These are phyloP conservation scores for Amauroascus niger DNA, from an alignment of 2,329 filamentous ascomycete genomes.

Conservation along the genomic window DNA sequence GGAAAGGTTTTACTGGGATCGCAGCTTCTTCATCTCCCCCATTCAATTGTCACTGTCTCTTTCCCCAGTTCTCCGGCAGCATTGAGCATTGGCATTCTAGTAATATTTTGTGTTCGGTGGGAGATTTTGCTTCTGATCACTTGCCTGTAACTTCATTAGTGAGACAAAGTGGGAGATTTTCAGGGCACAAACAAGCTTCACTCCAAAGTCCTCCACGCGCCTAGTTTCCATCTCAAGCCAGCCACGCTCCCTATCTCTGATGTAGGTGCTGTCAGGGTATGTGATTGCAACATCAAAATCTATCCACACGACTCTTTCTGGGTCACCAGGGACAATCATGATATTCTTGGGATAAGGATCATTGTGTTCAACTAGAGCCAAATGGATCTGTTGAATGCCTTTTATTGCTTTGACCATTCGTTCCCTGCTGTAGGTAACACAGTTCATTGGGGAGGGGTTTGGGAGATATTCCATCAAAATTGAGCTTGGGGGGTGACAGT, in stretches of 20 bases:
- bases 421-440: slow-evolving; percentile 14
- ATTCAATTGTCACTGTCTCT: too few species aligned
- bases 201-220: slow-evolving; percentile 11
- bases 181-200: slow-evolving; percentile 12
- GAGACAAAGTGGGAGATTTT: too few species aligned
- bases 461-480: slow-evolving; percentile 17
- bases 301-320: slow-evolving; percentile 17
- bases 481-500: slow-evolving; percentile 7
- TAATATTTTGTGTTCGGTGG: slow-evolving; percentile 17
- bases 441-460: slow-evolving; percentile 14
- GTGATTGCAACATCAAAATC: slow-evolving; percentile 18
- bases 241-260: slow-evolving; percentile 11
- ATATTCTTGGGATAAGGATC: slow-evolving; percentile 18
- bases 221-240: slow-evolving; percentile 13
- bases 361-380: slow-evolving; percentile 17
- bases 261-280: slow-evolving; percentile 14
- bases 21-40: too few species aligned
- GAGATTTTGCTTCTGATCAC: slow-evolving; percentile 16
- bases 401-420: slow-evolving; percentile 14
- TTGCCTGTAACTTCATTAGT: slow-evolving; percentile 14
- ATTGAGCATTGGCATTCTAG: neutral
- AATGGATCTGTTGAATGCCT: slow-evolving; percentile 16
- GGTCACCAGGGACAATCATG: slow-evolving; percentile 14
- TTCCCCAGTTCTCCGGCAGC: too few species aligned
- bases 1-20: neutral